Conservation (phyloP, 1,139 yeast genomes). For the Kodamaea plutei region DNA sequence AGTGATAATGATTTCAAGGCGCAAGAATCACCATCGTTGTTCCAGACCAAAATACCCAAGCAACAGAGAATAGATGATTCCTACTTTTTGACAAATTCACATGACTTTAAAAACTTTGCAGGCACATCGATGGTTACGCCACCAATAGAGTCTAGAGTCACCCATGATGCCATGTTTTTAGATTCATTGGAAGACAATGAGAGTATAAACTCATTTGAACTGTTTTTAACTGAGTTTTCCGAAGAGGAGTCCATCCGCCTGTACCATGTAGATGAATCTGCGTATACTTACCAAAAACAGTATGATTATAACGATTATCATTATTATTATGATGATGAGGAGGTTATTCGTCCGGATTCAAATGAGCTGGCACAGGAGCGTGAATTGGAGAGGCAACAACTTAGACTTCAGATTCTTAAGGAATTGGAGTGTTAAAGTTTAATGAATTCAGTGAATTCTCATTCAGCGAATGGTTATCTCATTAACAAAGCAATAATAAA, state of each 20-base stretch:
- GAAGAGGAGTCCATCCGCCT: slow-evolving; percentile 16
- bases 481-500: too few species aligned
- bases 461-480: too few species aligned
- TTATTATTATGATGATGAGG: slow-evolving; percentile 10
- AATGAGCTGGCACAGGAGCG: slow-evolving; percentile 17
- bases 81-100: slow-evolving; percentile 21
- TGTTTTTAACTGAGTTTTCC: slow-evolving; percentile 6
- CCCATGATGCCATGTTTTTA: slow-evolving; percentile 1
- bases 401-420: slow-evolving; percentile 36
- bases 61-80: slow-evolving; percentile 24
- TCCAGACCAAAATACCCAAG: too few species aligned
- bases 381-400: slow-evolving; percentile 36
- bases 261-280: slow-evolving; percentile 10
- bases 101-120: slow-evolving; percentile 29
- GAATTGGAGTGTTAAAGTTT: slow-evolving; percentile 22
- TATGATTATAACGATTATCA: slow-evolving; percentile 15
- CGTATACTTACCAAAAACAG: slow-evolving; percentile 7
- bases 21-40: neutral
- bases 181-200: slow-evolving; percentile 19
- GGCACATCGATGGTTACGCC: slow-evolving; percentile 23
- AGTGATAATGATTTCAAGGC: too few species aligned
- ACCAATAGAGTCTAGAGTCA: neutral
- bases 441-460: too few species aligned
- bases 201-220: neutral
- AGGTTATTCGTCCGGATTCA: slow-evolving; percentile 1